Conservation (phyloP, 2,329 filamentous ascomycete genomes). For the Ustulina deusta region DNA sequence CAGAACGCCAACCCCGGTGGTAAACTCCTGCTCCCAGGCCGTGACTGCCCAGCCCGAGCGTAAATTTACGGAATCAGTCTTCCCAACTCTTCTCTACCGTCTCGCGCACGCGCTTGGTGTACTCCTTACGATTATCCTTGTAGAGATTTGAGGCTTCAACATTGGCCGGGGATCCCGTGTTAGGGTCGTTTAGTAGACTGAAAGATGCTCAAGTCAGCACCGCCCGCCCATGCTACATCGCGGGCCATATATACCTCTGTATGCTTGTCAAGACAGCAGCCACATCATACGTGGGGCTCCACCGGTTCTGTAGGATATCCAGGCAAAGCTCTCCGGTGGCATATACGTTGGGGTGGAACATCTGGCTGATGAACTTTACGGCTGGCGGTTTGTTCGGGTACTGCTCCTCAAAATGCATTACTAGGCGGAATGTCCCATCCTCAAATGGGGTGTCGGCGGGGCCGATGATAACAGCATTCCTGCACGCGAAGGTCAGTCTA, state of each 20-base stretch:
- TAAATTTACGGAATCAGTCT: conserved; percentile 65
- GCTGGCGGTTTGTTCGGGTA: conserved; percentile 98
- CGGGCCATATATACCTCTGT: conserved; percentile 75
- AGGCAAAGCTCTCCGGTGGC: conserved; percentile 95
- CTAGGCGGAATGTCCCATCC: conserved; percentile 95
- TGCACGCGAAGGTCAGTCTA: conserved; percentile 56
- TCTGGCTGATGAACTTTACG: conserved; percentile 98
- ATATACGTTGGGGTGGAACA: conserved; percentile 99
- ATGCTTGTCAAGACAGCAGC: conserved; percentile 97
- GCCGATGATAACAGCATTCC: conserved; percentile 98
- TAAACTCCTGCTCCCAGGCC: conserved; percentile 26
- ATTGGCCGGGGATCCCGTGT: conserved; percentile 97
- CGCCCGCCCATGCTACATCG: not conserved
- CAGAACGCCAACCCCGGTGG: conserved; percentile 37
- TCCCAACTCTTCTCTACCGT: conserved; percentile 99
- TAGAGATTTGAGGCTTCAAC: conserved; percentile 98
- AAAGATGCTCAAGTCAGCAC: conserved; percentile 20
- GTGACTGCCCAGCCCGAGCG: conserved; percentile 8
- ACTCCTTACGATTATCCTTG: conserved; percentile 97
- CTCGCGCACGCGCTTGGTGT: conserved; percentile 93
- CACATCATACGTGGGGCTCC: conserved; percentile 99
- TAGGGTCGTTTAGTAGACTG: conserved; percentile 95
- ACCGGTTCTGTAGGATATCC: conserved; percentile 96
- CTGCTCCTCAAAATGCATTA: conserved; percentile 99
- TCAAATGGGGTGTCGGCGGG: conserved; percentile 98